Base-by-base conservation (phyloP, 2,329 filamentous ascomycete genomes). In the Aspergillus sp. region DNA sequence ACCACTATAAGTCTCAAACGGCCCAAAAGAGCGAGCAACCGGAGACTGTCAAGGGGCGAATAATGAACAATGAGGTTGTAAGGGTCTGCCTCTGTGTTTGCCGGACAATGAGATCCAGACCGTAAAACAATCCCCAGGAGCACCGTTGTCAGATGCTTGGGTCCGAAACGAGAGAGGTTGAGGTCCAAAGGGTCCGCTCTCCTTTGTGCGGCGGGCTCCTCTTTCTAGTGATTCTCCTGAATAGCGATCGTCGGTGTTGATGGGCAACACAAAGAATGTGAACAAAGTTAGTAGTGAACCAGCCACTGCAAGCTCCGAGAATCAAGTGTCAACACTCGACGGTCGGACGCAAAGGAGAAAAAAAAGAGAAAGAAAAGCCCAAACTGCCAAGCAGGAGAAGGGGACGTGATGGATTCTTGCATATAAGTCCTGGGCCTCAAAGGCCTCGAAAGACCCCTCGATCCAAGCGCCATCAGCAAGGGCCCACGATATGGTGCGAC, bases 221-320 rank as follows among this genome's bases (percentile, higher is more conserved):
- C 43, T 38, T 53, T 43, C 32, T 45, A 32, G 15, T 53, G 15
- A 53, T 20, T 39, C 43, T 47, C 51, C 42, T 12, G 43, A 53
- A 47, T 52, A 53, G 38, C 49, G 49, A 51, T 52, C 53, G 53
- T 32, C 48, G 49, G 44, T 20, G 45, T 48, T 49, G 55, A 43
- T 30, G 52, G 56, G 56, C 59, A 61, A 61, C 59, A 50, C 56
- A 59, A 50, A 56, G 59, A 61, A 61, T 61, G 59, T 53, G 54
- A 49, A 20, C 32, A 39, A 22, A 5, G 48, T 36, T 38, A 55
- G 44, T 41, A 32, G 52, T 56, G 58, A 56, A 34, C 55, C 55
- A 53, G 58, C 54, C 58, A 58, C 55, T 55, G 17, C 20, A 24
- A 42, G 48, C 36, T 32, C 39, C 32, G 26, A 41, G 30, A 49